Evolutionary conservation across 192 early-diverging fungal genomes (phyloP).

Genomic region (Paraglomus occultum): DNA sequence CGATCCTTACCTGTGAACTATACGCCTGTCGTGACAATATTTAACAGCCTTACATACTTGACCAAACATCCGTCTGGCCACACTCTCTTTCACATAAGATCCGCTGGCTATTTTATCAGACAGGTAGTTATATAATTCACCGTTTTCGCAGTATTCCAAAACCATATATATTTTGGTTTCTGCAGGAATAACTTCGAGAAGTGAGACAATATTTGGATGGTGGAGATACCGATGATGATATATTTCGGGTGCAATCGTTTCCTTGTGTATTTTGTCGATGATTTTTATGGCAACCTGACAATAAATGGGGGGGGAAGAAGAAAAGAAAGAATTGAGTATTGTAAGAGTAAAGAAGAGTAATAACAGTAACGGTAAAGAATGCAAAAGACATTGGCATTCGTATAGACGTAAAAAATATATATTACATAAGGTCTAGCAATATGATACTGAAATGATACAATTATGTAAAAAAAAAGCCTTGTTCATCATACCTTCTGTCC

Average conservation of each 20-base stretch:
- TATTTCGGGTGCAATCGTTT: conserved; percentile 62
- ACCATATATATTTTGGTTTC: conserved; percentile 78
- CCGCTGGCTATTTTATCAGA: conserved; percentile 33
- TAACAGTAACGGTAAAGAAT: neutral
- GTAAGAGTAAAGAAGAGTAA: conserved; percentile 12
- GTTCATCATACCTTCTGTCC: conserved; percentile 37
- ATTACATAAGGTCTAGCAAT: too few species aligned
- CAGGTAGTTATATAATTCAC: conserved; percentile 59
- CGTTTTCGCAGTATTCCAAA: conserved; percentile 74
- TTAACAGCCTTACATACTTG: conserved; percentile 50
- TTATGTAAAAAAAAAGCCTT: too few species aligned
- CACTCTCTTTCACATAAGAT: conserved; percentile 39
- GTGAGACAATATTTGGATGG: conserved; percentile 75
- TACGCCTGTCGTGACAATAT: conserved; percentile 52
- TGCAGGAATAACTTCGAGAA: conserved; percentile 73
- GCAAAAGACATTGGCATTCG: too few species aligned
- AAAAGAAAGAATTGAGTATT: neutral
- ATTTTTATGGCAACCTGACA: conserved; percentile 59
- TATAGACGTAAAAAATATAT: too few species aligned
- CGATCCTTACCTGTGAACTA: conserved; percentile 47
- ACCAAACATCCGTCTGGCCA: conserved; percentile 48
- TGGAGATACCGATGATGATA: conserved; percentile 63
- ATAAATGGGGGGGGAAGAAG: too few species aligned
- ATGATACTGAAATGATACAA: too few species aligned
- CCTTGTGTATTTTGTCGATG: conserved; percentile 56